A percentile compares a stretch with the other conserved stretches of the same genome.
phyloP scores from a whole-genome alignment of 345 rosid genomes.

The rapeseed (Brassica napus) region Da-Ae NC_063442.1:30144001-30144500 shows the following conservation, averaged over 20 bases:
- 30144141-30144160: conserved; percentile 10
- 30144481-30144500: background rate
- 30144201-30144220: background rate
- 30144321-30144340: background rate
- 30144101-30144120: background rate
- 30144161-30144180: background rate
- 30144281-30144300: background rate
- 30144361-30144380: too few species aligned
- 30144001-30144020: conserved; percentile 14
- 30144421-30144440: background rate
- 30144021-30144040: background rate
- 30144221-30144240: background rate
- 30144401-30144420: background rate
- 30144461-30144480: too few species aligned
- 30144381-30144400: too few species aligned
- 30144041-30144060: background rate
- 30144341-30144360: too few species aligned
- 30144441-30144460: background rate
- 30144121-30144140: conserved; percentile 8
- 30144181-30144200: background rate
- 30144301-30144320: too few species aligned
- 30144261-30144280: background rate
- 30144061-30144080: background rate
- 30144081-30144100: background rate
- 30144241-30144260: background rate